A percentile compares a stretch with the other conserved stretches of the same genome.
Conservation (phyloP, 768 basidiomycete species). For the Suillus weaverae region DNA sequence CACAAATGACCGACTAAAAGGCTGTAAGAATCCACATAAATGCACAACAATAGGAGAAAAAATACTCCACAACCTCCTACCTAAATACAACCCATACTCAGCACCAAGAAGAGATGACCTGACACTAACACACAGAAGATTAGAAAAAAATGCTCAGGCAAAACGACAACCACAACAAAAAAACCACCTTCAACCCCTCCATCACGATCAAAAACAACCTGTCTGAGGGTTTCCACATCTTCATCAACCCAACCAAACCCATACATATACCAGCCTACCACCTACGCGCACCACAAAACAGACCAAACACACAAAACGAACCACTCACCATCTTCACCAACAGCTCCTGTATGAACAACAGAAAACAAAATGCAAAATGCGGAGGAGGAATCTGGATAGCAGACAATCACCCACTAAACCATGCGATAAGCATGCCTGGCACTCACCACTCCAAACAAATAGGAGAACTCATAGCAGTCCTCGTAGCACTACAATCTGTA, state of each 20-base stretch:
- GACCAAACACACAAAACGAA: accelerated
- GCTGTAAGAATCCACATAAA: neutral
- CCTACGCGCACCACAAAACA: no score
- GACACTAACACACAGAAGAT: conserved; percentile 2
- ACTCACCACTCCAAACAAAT: conserved; percentile 12
- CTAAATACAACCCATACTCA: neutral
- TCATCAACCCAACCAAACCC: neutral
- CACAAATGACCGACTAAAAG: neutral
- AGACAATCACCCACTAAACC: neutral
- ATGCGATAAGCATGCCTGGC: neutral
- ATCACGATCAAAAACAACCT: neutral
- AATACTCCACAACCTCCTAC: neutral
- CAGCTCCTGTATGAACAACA: neutral
- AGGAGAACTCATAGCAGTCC: conserved; percentile 13
- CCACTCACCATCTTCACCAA: neutral
- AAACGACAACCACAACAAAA: neutral
- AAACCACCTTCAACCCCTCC: conserved; percentile 6
- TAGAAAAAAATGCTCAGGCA: conserved; percentile 8
- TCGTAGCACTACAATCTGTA: neutral
- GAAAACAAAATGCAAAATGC: neutral
- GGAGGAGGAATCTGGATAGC: neutral
- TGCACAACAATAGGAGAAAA: neutral
- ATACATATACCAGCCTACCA: no score
- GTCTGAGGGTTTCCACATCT: neutral
- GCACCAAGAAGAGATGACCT: neutral